Evolutionary conservation across 331 rosid genomes (phyloP).

Genomic region (Dryas integrifolia): DNA sequence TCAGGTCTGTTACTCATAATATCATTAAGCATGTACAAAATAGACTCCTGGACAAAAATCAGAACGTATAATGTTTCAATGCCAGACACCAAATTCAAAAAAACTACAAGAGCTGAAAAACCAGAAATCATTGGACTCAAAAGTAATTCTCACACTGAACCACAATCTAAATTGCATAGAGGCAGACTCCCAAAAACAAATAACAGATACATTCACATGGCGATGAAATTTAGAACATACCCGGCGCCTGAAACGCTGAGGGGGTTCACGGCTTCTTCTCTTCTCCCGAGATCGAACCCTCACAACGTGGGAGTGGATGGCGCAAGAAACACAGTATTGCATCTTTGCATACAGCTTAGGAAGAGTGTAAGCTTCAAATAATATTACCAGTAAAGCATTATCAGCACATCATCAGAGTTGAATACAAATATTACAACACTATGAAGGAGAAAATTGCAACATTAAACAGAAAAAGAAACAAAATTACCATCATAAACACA

Average conservation of each 20-base stretch:
- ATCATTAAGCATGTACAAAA: not conserved
- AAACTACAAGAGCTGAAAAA: not conserved
- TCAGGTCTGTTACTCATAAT: no score
- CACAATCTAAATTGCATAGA: not conserved
- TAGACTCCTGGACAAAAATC: not conserved
- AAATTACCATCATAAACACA: conserved; percentile 84
- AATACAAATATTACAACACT: not conserved
- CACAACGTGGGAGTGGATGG: conserved; percentile 94
- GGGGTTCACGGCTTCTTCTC: conserved; percentile 89
- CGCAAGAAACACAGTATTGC: conserved; percentile 97
- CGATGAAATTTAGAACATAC: conserved; percentile 31
- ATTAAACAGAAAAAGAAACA: not conserved
- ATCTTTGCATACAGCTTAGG: conserved; percentile 96
- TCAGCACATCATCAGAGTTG: not conserved
- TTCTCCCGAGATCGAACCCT: conserved; percentile 91
- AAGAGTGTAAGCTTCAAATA: conserved; percentile 66
- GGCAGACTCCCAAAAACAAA: not conserved
- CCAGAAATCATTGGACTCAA: not conserved
- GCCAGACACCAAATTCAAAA: not conserved
- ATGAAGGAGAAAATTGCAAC: no score
- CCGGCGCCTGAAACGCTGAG: conserved; percentile 93
- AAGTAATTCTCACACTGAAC: not conserved
- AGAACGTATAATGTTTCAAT: not conserved
- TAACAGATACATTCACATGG: not conserved
- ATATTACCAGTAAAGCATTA: not conserved